Conservation (phyloP, 2,329 filamentous ascomycete species). For the Cladosporium sphaerospermum region DNA sequence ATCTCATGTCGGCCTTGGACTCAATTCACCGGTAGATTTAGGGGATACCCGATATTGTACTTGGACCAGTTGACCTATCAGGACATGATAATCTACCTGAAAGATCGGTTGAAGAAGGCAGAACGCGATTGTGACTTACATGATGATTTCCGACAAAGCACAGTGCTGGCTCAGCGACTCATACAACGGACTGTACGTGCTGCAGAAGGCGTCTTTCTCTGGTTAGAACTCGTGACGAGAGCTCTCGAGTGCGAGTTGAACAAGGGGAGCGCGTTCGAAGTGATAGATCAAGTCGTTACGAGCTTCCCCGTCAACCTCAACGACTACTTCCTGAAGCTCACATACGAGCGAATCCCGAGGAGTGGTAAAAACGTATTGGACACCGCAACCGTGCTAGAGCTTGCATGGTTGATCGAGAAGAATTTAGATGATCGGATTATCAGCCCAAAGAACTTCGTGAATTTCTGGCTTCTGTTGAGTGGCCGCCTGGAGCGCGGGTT, state of each 20-base stretch:
- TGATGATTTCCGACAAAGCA: neutral
- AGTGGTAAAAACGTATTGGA: neutral
- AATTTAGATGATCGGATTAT: no score
- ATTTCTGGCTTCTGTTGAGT: neutral
- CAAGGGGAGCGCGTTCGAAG: neutral
- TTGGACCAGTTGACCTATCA: neutral
- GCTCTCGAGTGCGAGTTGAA: no score
- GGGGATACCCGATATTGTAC: neutral
- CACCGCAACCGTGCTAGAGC: neutral
- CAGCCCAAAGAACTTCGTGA: neutral
- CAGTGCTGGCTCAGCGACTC: neutral
- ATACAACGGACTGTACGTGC: neutral
- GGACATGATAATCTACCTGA: neutral
- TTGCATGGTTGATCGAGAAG: neutral
- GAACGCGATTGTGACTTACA: neutral
- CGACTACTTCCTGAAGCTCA: neutral
- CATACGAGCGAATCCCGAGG: neutral
- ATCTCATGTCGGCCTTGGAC: slow-evolving; percentile 2
- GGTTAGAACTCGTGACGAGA: neutral
- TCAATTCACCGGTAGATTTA: neutral
- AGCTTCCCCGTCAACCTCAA: neutral
- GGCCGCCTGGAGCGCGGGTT: neutral
- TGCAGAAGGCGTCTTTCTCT: slow-evolving; percentile 2
- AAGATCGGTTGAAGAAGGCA: neutral
- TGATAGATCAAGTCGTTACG: neutral